Percentiles rank a stretch among this genome's conserved stretches.
phyloP scores from a whole-genome alignment of 305 asterid genomes.

The Withania somnifera region DNA sequence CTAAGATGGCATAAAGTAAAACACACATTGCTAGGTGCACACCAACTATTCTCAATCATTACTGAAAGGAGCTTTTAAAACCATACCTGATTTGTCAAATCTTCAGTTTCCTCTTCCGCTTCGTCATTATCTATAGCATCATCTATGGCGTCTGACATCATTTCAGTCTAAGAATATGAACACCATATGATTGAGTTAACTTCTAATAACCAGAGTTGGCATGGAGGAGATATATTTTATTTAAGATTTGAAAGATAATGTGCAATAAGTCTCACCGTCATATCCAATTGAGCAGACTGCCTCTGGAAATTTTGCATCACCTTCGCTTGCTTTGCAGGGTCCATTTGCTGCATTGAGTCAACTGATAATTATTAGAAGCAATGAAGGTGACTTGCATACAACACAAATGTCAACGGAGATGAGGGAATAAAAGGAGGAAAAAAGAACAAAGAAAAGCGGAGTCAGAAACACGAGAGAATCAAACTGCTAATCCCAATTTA shows the following conservation, averaged over 20 bases:
- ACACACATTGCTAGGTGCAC: background rate
- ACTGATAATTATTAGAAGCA: background rate
- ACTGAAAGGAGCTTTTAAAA: background rate
- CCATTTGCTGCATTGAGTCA: slow-evolving; percentile 69
- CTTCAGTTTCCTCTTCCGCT: slow-evolving; percentile 97
- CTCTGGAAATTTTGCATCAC: slow-evolving; percentile 82
- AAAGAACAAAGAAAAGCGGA: background rate
- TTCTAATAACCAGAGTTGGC: background rate
- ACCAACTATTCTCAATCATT: background rate
- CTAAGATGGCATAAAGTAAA: background rate
- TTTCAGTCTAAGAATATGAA: slow-evolving; percentile 43
- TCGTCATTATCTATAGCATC: slow-evolving; percentile 76
- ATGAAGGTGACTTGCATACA: background rate
- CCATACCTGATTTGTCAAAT: slow-evolving; percentile 77
- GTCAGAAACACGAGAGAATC: background rate
- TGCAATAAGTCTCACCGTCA: slow-evolving; percentile 55
- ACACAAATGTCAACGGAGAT: background rate
- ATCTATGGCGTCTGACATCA: background rate
- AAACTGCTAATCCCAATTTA: background rate
- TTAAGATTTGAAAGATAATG: background rate
- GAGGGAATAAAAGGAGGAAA: background rate
- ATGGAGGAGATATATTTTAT: background rate
- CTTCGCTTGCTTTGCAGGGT: slow-evolving; percentile 74
- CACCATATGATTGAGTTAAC: background rate
- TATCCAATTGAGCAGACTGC: slow-evolving; percentile 90